Evolutionary conservation across 495 filamentous ascomycete species (phyloP).

Genomic region (Penicillium macrosclerotiorum): DNA sequence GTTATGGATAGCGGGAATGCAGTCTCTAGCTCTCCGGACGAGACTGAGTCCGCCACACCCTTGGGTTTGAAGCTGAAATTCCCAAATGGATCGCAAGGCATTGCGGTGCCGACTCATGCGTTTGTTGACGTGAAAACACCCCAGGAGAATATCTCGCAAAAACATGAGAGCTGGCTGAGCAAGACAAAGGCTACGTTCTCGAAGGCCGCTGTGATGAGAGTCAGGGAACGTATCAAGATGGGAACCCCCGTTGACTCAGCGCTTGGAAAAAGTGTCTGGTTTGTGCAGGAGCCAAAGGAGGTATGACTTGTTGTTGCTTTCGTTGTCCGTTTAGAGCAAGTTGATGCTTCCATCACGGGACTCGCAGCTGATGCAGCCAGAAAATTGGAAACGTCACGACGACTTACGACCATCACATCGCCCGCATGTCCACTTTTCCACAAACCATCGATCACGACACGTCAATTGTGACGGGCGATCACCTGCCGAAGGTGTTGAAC

Average conservation of each 20-base stretch:
- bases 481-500: slow-evolving; percentile 7
- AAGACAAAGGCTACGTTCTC: slow-evolving; percentile 9
- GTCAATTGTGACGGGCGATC: slow-evolving; percentile 13
- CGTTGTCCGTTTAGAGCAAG: too few species aligned
- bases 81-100: slow-evolving; percentile 10
- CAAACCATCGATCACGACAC: slow-evolving; percentile 14
- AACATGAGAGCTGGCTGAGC: neutral
- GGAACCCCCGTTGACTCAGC: slow-evolving; percentile 6
- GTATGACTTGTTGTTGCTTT: neutral
- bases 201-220: slow-evolving; percentile 5
- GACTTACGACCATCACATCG: slow-evolving; percentile 13
- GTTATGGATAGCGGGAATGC: slow-evolving; percentile 8
- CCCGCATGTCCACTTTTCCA: slow-evolving; percentile 5
- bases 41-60: slow-evolving; percentile 1
- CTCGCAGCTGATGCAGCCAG: slow-evolving; percentile 3
- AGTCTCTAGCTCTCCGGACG: slow-evolving; percentile 1
- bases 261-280: slow-evolving; percentile 16
- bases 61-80: slow-evolving; percentile 17
- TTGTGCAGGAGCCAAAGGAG: slow-evolving; percentile 9
- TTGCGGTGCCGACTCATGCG: slow-evolving; percentile 15
- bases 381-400: slow-evolving; percentile 12
- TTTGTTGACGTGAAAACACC: slow-evolving; percentile 14
- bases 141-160: slow-evolving; percentile 1
- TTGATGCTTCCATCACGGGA: too few species aligned
- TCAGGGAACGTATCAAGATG: slow-evolving; percentile 5